Percentiles rank a stretch among this genome's conserved stretches.
These are phyloP conservation scores for Farysia itapuensis DNA, from an alignment of 1,284 basidiomycete genomes.

Conservation along the genomic window DNA sequence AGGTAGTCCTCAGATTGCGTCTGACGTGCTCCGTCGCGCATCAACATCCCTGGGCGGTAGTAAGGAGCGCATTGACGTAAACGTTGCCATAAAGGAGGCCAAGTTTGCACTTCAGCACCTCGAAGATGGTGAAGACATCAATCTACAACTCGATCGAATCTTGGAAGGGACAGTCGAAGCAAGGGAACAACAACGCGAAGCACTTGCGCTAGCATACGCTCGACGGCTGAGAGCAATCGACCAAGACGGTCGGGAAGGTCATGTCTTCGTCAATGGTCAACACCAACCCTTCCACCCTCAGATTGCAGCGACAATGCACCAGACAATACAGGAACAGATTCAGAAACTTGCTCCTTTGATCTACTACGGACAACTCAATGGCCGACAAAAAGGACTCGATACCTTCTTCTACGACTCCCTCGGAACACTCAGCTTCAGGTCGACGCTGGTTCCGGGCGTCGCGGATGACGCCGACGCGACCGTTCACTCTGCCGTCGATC, in stretches of 20 bases:
- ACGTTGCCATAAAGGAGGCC: slow-evolving; percentile 27
- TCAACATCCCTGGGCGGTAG: slow-evolving; percentile 5
- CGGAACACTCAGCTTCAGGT: slow-evolving; percentile 70
- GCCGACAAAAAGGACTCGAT: slow-evolving; percentile 65
- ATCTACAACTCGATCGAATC: slow-evolving; percentile 2
- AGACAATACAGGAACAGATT: slow-evolving; percentile 33
- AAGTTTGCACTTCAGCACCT: slow-evolving; percentile 15
- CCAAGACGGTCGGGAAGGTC: slow-evolving; percentile 34
- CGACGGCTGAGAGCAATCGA: slow-evolving; percentile 26
- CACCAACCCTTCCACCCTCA: slow-evolving; percentile 73
- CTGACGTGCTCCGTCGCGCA: slow-evolving; percentile 29
- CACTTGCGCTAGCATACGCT: slow-evolving; percentile 20
- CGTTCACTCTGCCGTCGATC: slow-evolving; percentile 11
- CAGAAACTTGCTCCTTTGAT: slow-evolving; percentile 63
- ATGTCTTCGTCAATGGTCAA: slow-evolving; percentile 83
- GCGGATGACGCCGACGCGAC: not conserved
- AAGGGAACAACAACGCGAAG: slow-evolving; percentile 2
- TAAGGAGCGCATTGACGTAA: slow-evolving; percentile 11
- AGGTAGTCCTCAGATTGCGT: slow-evolving; percentile 8
- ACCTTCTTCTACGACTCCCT: slow-evolving; percentile 89
- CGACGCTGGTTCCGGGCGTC: slow-evolving; percentile 66
- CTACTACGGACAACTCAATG: slow-evolving; percentile 68
- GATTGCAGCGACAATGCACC: slow-evolving; percentile 39
- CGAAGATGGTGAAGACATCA: slow-evolving; percentile 4
- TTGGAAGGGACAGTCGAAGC: not conserved